These are phyloP conservation scores for Arctium minus DNA, from an alignment of 129 eudicot species.

Conservation along the genomic window DNA sequence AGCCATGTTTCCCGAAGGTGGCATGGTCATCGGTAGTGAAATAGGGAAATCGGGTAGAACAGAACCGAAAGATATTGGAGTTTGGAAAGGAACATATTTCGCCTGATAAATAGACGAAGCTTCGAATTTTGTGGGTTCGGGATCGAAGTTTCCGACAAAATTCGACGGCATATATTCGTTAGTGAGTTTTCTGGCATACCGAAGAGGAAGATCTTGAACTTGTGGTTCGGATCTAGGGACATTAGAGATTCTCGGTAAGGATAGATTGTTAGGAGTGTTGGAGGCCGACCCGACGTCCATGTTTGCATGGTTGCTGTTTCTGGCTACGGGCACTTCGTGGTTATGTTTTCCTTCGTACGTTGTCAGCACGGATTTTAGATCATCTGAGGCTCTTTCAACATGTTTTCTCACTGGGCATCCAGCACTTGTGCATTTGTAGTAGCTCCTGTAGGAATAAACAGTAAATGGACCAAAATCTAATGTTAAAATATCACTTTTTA, in stretches of 20 bases:
- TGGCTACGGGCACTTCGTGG: constrained; percentile 59
- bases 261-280: constrained; percentile 14
- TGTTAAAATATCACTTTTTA: not conserved
- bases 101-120: constrained; percentile 42
- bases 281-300: constrained; percentile 25
- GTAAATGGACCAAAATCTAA: not conserved
- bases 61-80: constrained; percentile 33
- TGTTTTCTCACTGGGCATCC: constrained; percentile 78
- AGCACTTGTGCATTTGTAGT: constrained; percentile 67
- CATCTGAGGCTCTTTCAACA: constrained; percentile 67
- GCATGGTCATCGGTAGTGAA: constrained; percentile 31
- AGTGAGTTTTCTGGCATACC: constrained; percentile 31
- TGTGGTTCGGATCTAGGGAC: constrained; percentile 41
- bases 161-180: constrained; percentile 31
- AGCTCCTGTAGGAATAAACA: constrained; percentile 47
- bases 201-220: constrained; percentile 39
- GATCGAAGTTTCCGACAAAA: constrained; percentile 35
- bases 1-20: constrained; percentile 30
- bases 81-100: constrained; percentile 33
- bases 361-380: constrained; percentile 59
- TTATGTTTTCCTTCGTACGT: constrained; percentile 77
- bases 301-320: constrained; percentile 43
- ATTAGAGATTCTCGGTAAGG: constrained; percentile 28
- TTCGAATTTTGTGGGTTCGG: constrained; percentile 27
- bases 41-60: constrained; percentile 41